Conservation (phyloP, 108 stramenopile genomes). For the Nannochloropsis gaditana region DNA sequence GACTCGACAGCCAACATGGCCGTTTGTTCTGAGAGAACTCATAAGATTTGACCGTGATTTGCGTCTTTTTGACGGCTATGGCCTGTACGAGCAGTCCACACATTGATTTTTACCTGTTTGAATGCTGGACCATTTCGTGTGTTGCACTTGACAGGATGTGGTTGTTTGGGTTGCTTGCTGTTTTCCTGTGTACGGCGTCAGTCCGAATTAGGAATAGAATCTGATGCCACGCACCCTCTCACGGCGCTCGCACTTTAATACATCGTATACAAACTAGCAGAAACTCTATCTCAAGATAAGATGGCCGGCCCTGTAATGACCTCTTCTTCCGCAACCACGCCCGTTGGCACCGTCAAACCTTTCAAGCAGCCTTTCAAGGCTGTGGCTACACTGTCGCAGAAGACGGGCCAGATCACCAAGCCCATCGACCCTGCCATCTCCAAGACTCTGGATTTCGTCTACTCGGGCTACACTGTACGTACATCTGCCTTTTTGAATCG, state of each 20-base stretch:
- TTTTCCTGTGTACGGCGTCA: too few species aligned
- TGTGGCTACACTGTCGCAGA: background rate
- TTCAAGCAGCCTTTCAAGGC: conserved; percentile 16
- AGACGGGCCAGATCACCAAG: background rate
- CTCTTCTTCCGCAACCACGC: background rate
- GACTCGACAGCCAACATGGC: too few species aligned
- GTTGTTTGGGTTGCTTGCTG: too few species aligned
- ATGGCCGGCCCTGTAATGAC: background rate
- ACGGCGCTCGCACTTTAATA: background rate
- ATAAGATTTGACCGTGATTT: too few species aligned
- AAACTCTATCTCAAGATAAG: background rate
- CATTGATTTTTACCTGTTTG: too few species aligned
- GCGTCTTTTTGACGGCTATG: too few species aligned
- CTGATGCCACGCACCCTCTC: background rate
- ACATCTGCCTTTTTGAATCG: background rate
- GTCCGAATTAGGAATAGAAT: background rate
- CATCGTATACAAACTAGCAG: background rate
- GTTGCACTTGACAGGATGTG: too few species aligned
- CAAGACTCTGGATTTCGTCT: conserved; percentile 1
- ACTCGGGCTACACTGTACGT: background rate
- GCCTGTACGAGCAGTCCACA: too few species aligned
- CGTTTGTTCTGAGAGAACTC: too few species aligned
- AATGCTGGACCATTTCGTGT: too few species aligned
- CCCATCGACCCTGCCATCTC: conserved; percentile 15
- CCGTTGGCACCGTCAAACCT: background rate